Base-by-base conservation (phyloP, 305 asterid genomes). In the Fraxinus paxiana region DNA sequence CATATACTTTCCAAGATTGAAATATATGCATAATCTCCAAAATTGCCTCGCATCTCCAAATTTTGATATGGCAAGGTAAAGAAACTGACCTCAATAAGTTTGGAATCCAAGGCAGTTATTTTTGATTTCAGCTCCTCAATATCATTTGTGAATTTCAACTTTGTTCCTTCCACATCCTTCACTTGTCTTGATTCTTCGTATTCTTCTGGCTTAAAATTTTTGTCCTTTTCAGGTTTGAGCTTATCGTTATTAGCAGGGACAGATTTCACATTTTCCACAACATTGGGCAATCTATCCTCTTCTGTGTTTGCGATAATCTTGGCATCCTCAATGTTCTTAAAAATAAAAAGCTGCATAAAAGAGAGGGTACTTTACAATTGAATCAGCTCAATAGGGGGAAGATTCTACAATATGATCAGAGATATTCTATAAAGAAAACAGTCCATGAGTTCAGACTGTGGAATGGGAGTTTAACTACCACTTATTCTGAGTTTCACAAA, bases 41-140 rank as follows among this genome's bases (percentile, higher is more conserved):
- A 54, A 76, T 56, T 31, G 33, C 51, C 34, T 46, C 33, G 17
- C 30, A 65, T 31, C 63, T 28, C 71, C 76, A 77, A 78, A 84
- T 73, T 82, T 72, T 61, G 63, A 72, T 33, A 77, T 78, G 79
- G 10, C 10, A 59, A 41, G 51, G 85, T 35, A 41, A 78, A 61
- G 34, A 80, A 77, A 85, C 90, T 82, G 77, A 95, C 98, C 98
- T 92, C 88, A 76, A 83, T 84, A 76, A 94, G 89, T 90, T 92
- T 87, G 79, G 87, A 81, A 82, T 89, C 91, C 91, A 94, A 73
- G 80, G 83, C 18, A 15, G 85, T 84, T 56, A 91, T 83, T 85
- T 85, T 90, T 73, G 90, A 88, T 77, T 87, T 88, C 86, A 93
- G 79, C 77, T 88, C 94, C 86, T 88, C 90, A 8, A 90, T 79